Percentiles rank a stretch among this genome's conserved stretches.
Evolutionary conservation across 768 basidiomycete genomes (phyloP).

Genomic region (Pleurotus platypus): DNA sequence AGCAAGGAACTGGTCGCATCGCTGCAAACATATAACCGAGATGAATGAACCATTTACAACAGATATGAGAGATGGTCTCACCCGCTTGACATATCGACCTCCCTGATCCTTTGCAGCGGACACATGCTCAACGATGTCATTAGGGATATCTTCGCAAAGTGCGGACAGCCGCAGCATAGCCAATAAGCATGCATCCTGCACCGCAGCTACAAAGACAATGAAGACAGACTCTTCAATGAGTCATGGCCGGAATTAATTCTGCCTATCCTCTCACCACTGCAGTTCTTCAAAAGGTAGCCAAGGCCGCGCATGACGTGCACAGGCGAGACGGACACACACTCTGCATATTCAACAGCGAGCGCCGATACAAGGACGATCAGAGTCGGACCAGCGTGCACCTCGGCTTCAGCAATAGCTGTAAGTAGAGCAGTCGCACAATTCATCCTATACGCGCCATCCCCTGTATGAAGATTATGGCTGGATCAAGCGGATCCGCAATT

Average conservation of each 20-base stretch:
- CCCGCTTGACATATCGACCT: constrained; percentile 56
- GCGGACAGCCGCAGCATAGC: constrained; percentile 67
- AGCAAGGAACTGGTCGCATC: constrained; percentile 65
- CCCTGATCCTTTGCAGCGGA: constrained; percentile 37
- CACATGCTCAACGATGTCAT: constrained; percentile 39
- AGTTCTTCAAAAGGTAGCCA: constrained; percentile 15
- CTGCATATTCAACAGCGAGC: constrained; percentile 59
- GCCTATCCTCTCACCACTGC: neutral
- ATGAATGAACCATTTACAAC: constrained; percentile 2
- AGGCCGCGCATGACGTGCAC: constrained; percentile 44
- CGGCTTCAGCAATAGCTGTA: constrained; percentile 37
- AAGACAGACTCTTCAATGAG: neutral
- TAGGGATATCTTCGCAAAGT: constrained; percentile 52
- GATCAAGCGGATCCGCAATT: constrained; percentile 1
- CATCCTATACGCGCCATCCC: constrained; percentile 15
- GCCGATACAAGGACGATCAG: constrained; percentile 67
- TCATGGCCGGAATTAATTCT: neutral
- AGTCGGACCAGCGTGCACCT: constrained; percentile 45
- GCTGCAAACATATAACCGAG: constrained; percentile 33
- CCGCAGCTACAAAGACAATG: constrained; percentile 42
- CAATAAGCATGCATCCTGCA: constrained; percentile 72
- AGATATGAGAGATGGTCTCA: constrained; percentile 22
- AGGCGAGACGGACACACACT: constrained; percentile 47
- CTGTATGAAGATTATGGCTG: constrained; percentile 24
- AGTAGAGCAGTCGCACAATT: constrained; percentile 42